phyloP scores from a whole-genome alignment of 805 yeast genomes.

The Hanseniaspora lindneri region DNA sequence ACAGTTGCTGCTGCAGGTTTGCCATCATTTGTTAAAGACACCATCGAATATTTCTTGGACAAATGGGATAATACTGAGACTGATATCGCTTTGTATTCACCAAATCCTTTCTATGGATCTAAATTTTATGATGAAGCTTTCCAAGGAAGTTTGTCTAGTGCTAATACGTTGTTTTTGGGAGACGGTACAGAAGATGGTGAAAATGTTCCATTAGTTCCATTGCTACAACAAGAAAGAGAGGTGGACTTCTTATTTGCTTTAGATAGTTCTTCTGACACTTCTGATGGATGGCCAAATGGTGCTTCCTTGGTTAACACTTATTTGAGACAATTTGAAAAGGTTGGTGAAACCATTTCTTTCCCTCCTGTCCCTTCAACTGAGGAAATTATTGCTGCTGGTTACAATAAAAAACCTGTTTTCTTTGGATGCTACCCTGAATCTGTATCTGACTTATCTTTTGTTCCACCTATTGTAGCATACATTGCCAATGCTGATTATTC shows the following conservation, averaged over 20 bases:
- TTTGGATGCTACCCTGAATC: constrained; percentile 70
- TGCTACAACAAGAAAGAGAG: constrained; percentile 46
- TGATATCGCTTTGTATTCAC: constrained; percentile 57
- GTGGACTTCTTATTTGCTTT: constrained; percentile 54
- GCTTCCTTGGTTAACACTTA: constrained; percentile 45
- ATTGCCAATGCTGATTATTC: constrained; percentile 61
- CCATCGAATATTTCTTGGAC: constrained; percentile 37
- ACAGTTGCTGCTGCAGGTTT: constrained; percentile 44
- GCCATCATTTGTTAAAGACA: constrained; percentile 35
- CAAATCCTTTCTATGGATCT: constrained; percentile 55
- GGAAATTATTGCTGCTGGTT: constrained; percentile 47
- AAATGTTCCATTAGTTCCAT: constrained; percentile 51
- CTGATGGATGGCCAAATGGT: constrained; percentile 55
- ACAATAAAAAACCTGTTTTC: constrained; percentile 61
- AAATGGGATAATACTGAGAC: constrained; percentile 32
- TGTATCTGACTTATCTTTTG: constrained; percentile 39
- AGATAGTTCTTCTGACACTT: constrained; percentile 58
- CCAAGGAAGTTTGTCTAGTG: constrained; percentile 32
- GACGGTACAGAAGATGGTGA: constrained; percentile 67
- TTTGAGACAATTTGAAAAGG: constrained; percentile 42
- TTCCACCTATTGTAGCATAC: constrained; percentile 66
- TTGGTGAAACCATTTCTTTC: constrained; percentile 50
- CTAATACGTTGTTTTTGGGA: constrained; percentile 41
- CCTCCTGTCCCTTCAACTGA: constrained; percentile 67
- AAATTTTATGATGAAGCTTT: constrained; percentile 26